Base-by-base conservation (phyloP, 106 monocot species). In the Allium fistulosum region DNA sequence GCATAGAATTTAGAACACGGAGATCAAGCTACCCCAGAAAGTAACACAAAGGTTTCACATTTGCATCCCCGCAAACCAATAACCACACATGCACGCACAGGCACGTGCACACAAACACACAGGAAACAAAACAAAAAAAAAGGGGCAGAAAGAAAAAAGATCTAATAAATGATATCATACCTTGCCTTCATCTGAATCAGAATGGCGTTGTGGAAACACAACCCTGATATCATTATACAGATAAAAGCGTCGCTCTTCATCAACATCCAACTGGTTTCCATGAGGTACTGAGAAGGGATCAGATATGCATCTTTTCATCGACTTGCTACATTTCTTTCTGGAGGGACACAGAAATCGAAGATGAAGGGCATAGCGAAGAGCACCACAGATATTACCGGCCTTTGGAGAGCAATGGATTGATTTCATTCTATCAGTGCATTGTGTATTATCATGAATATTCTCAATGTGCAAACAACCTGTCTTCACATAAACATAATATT, bases 111-210 rank as follows among this genome's bases (percentile, higher is more conserved):
- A 37, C 37, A 5, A 49, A 11, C 4, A 16, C 3, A 16, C 7
- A 27, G 8, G 14, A 14, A 14, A 26, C 9, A 13, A 15, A 4
- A 13, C 26, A 55, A 53, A 26, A 46, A 4, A 27, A n/a, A 69
- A 13, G 22, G 22, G 22, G 22, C 15, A 9, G 8, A 14, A 12
- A 45, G 52, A 8, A 56, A 3, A 55, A 55, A 6, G 5, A 37
- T 37, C 37, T 37, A 37, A 37, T 37, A 37, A 55, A 12, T 55
- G 15, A 15, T 55, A 17, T 7, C 71, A 78, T 88, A 99, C 92
- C 97, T 89, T 85, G 67, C 92, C 97, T 69, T 99, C 97, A 62
- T 99, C 97, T 70, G 89, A 71, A 83, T 99, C 97, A 26, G 92
- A 82, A 65, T 99, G 97, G 15, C 97, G 78, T 22, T 92, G 97